Percentiles rank a stretch among this genome's conserved stretches.
Conservation (phyloP, 768 basidiomycete genomes). For the Gyrodon lividus region DNA sequence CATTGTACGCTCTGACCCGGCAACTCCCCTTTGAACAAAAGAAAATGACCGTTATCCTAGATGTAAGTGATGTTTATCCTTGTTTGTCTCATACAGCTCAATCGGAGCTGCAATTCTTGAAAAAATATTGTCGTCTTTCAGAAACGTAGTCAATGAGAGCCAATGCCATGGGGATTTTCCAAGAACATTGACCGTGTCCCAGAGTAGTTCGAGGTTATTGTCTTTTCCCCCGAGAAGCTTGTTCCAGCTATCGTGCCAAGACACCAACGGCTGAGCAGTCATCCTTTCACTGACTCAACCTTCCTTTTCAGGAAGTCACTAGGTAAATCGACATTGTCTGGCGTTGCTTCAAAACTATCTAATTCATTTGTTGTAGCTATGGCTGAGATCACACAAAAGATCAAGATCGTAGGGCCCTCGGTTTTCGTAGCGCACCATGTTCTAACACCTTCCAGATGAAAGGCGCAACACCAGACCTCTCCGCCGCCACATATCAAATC, state of each 20-base stretch:
- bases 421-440: neutral
- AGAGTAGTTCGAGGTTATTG: neutral
- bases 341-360: neutral
- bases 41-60: neutral
- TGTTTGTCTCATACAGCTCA: constrained; percentile 3
- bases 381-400: constrained; percentile 30
- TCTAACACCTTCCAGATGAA: constrained; percentile 60
- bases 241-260: neutral
- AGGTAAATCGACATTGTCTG: constrained; percentile 1
- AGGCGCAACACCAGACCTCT: constrained; percentile 77
- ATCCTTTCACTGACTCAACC: neutral
- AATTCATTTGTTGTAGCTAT: constrained; percentile 12
- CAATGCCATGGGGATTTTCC: neutral
- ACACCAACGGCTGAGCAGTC: neutral
- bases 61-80: constrained; percentile 2
- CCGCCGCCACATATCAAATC: constrained; percentile 89
- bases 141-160: neutral
- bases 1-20: constrained; percentile 8
- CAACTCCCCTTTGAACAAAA: constrained; percentile 2
- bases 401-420: constrained; percentile 30
- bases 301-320: constrained; percentile 6
- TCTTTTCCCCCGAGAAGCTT: constrained; percentile 2
- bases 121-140: constrained; percentile 2
- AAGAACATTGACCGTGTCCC: neutral
- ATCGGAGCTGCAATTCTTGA: constrained; percentile 4